Percentiles rank a stretch among this genome's conserved stretches.
phyloP scores from a whole-genome alignment of 306 rosid species.

The Datisca glomerata region DNA sequence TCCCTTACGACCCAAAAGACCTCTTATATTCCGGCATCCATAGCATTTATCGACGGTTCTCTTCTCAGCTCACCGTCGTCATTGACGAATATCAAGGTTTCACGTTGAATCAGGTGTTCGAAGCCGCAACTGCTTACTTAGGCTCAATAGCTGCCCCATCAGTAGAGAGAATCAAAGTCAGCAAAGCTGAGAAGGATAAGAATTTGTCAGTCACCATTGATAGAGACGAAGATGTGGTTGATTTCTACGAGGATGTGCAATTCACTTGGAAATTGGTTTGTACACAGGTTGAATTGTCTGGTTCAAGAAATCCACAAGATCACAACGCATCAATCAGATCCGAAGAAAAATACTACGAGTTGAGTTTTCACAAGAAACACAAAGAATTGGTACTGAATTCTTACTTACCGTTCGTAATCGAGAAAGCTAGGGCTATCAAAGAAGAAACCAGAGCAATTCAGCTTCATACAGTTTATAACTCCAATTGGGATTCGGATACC shows the following conservation, averaged over 20 bases:
- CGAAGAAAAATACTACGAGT: constrained; percentile 38
- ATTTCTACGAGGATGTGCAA: constrained; percentile 27
- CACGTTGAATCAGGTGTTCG: constrained; percentile 36
- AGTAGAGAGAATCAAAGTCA: constrained; percentile 24
- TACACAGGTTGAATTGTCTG: constrained; percentile 13
- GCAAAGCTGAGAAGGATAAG: constrained; percentile 28
- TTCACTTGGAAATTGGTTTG: constrained; percentile 34
- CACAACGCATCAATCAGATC: constrained; percentile 30
- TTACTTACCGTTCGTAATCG: constrained; percentile 34
- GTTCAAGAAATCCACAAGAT: constrained; percentile 2
- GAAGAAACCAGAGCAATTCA: constrained; percentile 29
- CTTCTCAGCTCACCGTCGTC: constrained; percentile 34
- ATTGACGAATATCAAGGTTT: constrained; percentile 59
- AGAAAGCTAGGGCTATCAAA: constrained; percentile 23
- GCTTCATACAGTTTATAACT: constrained; percentile 29
- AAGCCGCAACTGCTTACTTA: constrained; percentile 43
- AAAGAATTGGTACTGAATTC: constrained; percentile 21
- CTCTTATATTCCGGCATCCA: constrained; percentile 16
- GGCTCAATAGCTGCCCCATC: constrained; percentile 32
- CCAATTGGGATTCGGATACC: constrained; percentile 6
- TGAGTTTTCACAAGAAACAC: constrained; percentile 45
- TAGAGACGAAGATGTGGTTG: constrained; percentile 21
- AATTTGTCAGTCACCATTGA: constrained; percentile 30
- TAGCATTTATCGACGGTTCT: constrained; percentile 19
- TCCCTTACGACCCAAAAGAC: constrained; percentile 29